A percentile compares a stretch with the other conserved stretches of the same genome.
Conservation (phyloP, 108 stramenopile genomes). For the Aurantiochytrium sp. region DNA sequence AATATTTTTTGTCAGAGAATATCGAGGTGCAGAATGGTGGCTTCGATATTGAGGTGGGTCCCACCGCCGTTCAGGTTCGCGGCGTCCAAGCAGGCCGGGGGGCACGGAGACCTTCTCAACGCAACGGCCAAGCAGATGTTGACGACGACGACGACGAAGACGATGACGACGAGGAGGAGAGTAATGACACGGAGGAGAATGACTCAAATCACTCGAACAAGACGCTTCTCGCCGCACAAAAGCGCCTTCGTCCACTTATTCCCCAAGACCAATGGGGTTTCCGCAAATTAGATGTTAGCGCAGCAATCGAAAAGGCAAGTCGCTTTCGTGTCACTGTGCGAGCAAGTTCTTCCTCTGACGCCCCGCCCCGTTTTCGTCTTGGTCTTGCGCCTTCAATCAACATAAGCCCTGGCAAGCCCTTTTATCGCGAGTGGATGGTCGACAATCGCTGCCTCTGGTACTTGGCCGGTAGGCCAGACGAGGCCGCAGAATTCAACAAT, state of each 20-base stretch:
- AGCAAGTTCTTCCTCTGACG: background rate
- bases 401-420: background rate
- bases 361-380: background rate
- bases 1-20: background rate
- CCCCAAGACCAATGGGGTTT: background rate
- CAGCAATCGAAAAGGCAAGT: background rate
- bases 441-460: background rate
- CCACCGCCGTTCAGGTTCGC: background rate
- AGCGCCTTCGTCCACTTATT: background rate
- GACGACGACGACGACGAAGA: no score
- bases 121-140: no score
- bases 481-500: background rate
- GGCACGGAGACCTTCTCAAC: no score
- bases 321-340: background rate
- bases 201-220: no score
- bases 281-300: background rate
- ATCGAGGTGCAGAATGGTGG: background rate
- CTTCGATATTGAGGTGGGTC: background rate
- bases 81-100: no score
- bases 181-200: no score
- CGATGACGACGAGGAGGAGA: no score
- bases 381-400: background rate
- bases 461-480: background rate
- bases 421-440: slow-evolving; percentile 7
- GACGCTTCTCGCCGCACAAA: no score